Percentiles rank a stretch among this genome's conserved stretches.
These are phyloP conservation scores for Lactarius trivialis DNA, from an alignment of 768 basidiomycete genomes.

Conservation along the genomic window DNA sequence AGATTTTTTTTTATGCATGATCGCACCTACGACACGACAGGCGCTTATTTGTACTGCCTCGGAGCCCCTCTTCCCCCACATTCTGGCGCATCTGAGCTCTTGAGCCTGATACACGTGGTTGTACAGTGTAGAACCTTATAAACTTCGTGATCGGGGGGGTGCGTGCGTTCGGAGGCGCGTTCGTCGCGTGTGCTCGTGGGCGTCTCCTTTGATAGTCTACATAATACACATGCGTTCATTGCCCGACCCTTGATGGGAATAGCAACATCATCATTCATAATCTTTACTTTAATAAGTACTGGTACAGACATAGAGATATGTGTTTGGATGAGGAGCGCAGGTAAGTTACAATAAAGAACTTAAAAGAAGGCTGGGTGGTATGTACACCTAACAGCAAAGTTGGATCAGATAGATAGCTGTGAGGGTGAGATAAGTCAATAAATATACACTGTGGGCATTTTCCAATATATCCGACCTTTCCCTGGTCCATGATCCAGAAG, in stretches of 20 bases:
- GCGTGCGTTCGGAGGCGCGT: neutral
- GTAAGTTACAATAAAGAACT: conserved; percentile 4
- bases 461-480: no score
- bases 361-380: neutral
- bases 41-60: neutral
- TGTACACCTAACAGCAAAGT: no score
- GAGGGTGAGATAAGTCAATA: neutral
- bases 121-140: neutral
- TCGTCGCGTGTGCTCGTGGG: neutral
- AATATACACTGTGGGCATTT: no score
- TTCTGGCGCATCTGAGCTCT: neutral
- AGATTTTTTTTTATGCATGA: neutral
- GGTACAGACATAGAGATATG: neutral
- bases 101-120: neutral
- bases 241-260: neutral
- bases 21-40: neutral
- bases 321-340: neutral
- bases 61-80: neutral
- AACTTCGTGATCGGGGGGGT: neutral
- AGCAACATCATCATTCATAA: neutral
- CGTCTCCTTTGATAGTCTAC: neutral
- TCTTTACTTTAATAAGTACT: conserved; percentile 2
- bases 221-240: neutral
- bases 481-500: no score
- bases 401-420: neutral